Conservation (phyloP, 192 early-diverging fungal genomes). For the Podila epicladia region DNA sequence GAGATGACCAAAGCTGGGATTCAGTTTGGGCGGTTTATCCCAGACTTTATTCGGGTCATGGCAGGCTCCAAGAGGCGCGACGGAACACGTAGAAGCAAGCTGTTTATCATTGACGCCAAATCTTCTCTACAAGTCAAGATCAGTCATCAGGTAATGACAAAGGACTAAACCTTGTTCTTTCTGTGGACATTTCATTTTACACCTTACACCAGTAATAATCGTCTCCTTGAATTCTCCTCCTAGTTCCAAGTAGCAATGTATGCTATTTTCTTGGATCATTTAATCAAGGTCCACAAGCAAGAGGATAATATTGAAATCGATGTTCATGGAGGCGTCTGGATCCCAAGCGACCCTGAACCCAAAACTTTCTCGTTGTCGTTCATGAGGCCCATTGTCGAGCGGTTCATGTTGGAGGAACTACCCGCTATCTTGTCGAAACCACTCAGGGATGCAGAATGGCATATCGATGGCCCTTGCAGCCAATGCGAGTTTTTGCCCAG, state of each 20-base stretch:
- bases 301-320: conserved; percentile 28
- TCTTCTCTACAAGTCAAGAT: conserved; percentile 40
- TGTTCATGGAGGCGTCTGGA: conserved; percentile 33
- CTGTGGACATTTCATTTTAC: background rate
- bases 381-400: conserved; percentile 43
- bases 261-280: conserved; percentile 41
- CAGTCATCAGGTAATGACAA: conserved; percentile 31
- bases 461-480: conserved; percentile 36
- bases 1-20: conserved; percentile 37
- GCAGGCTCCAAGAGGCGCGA: conserved; percentile 7
- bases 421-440: conserved; percentile 33
- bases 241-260: conserved; percentile 48
- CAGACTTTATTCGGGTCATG: conserved; percentile 36
- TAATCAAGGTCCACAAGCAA: conserved; percentile 32
- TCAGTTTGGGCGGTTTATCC: conserved; percentile 37
- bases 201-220: background rate
- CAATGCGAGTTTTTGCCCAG: conserved; percentile 43
- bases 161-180: background rate
- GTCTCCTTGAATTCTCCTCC: background rate
- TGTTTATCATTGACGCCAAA: conserved; percentile 49
- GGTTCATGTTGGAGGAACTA: conserved; percentile 30
- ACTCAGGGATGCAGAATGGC: conserved; percentile 11
- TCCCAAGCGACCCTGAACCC: conserved; percentile 22
- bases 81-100: conserved; percentile 18
- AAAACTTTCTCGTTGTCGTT: conserved; percentile 27